Base-by-base conservation (phyloP, 345 rosid genomes). In the Brassica rapa region DNA sequence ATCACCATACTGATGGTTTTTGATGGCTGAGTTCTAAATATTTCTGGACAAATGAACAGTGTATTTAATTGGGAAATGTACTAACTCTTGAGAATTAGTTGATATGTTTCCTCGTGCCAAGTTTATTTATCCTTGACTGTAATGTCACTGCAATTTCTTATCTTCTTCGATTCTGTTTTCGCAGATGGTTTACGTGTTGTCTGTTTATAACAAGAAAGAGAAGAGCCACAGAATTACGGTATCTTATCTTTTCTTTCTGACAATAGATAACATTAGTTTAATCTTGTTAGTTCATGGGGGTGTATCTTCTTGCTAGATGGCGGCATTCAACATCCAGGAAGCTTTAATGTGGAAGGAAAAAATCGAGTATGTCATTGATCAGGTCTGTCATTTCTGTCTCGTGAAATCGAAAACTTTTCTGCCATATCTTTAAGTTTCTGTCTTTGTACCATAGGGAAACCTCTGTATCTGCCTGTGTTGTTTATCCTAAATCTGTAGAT, bases 271-370 rank as follows among this genome's bases (percentile, higher is more conserved):
- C n/a, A 15, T 3, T 65, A 11, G 16, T 15, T 75, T 81, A 35
- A 59, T 75, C 25, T 76, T 71, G 81, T 46, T 84, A 69, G 73
- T 81, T 68, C 66, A 77, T 69, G 29, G 77, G 62, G 69, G 79
- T 59, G 68, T 55, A 64, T 83, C 55, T 69, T 82, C 53, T 79
- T 84, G 75, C 71, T 83, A 96, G 99, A 96, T 96, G 99, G 99
- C 99, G 69, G 99, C 99, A 71, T 96, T 96, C 86, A 96, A 96
- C 87, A 93, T 96, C 79, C 98, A 93, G 80, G 98, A 96, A 84
- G 97, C 90, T 68, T 78, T 90, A 65, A 82, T 84, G 56, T 96
- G 99, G 99, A 96, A 90, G 90, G 98, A 90, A 72, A 93, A 90
- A 77, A 87, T 93, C 71, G 97, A 93, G 86, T 73, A 78, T 75